These are phyloP conservation scores for Dinochytrium kinnereticum DNA, from an alignment of 371 early-diverging fungal species.

Conservation along the genomic window DNA sequence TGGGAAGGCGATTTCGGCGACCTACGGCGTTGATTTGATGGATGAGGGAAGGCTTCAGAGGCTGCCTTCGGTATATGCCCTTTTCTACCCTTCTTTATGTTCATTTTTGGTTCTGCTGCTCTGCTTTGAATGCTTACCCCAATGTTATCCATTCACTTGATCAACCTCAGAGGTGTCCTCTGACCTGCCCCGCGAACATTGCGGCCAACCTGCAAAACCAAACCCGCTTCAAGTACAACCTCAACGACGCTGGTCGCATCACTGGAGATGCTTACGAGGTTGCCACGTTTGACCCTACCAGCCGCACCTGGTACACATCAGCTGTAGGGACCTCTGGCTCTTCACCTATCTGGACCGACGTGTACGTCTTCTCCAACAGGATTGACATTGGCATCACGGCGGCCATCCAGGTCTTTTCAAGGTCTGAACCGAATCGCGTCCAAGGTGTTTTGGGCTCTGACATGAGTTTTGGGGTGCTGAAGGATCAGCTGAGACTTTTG, in stretches of 20 bases:
- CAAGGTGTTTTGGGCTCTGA: not conserved
- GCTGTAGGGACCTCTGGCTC: not conserved
- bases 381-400: constrained; percentile 17
- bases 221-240: not conserved
- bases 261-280: not conserved
- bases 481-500: not conserved
- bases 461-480: constrained; percentile 13
- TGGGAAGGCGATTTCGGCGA: too few species aligned
- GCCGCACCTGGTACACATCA: not conserved
- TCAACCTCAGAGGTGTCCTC: not conserved
- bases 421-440: not conserved
- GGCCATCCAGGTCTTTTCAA: not conserved
- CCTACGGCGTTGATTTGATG: constrained; percentile 4
- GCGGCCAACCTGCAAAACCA: not conserved
- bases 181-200: not conserved
- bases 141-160: not conserved
- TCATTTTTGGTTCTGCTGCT: too few species aligned
- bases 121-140: not conserved
- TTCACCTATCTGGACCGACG: not conserved
- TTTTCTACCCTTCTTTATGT: not conserved
- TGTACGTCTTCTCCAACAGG: constrained; percentile 12
- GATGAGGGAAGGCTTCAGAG: not conserved
- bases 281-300: not conserved
- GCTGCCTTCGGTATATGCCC: not conserved
- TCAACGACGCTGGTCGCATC: not conserved